Evolutionary conservation across 2,329 filamentous ascomycete genomes (phyloP), one percentile per base, ranked within the genome.

Genomic region (Pseudocercospora vitis): DNA sequence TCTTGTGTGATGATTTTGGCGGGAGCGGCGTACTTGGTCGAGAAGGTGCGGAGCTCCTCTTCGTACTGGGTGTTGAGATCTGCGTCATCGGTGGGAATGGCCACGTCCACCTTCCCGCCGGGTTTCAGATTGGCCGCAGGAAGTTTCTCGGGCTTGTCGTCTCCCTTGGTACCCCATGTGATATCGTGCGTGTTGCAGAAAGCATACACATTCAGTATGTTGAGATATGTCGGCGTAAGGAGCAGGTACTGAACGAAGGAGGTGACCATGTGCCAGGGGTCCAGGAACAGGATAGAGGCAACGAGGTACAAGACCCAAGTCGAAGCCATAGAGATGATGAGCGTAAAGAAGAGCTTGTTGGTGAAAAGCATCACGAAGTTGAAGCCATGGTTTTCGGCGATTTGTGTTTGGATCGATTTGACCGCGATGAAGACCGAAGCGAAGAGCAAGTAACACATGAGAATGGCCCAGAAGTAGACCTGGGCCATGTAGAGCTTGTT

Each of bases 211-310:
- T 97, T 99, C 66, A 99, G 85, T 55, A 97, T 91, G 74, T 97
- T 99, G 77, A 95, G 95, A 75, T 96, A 99, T 0, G 91, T 96
- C 0, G 94, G 94, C 0, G 91, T 96, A 53, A 99, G 81, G 35
- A 97, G 83, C 64, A 97, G 85, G 72, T 99, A 99, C 81, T 97
- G 94, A 45, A 91, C 72, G 73, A 97, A 90, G 48, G 76, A 84
- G n/a, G 94, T 97, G 71, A 96, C 81, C 91, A 99, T 97, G 76
- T 99, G 94, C 92, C 94, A 99, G 3, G 94, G 94, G 71, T 99
- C 94, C 72, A 97, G 85, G 85, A 97, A 97, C 63, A 99, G 78
- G 61, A 99, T 79, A 7, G 91, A 96, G 0, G 90, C 88, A 47
- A 99, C 75, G 55, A 97, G 81, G 87, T 91, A 99, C 66, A 99